phyloP scores from a whole-genome alignment of 75 land plant species.

The Pinus albicaulis region DNA sequence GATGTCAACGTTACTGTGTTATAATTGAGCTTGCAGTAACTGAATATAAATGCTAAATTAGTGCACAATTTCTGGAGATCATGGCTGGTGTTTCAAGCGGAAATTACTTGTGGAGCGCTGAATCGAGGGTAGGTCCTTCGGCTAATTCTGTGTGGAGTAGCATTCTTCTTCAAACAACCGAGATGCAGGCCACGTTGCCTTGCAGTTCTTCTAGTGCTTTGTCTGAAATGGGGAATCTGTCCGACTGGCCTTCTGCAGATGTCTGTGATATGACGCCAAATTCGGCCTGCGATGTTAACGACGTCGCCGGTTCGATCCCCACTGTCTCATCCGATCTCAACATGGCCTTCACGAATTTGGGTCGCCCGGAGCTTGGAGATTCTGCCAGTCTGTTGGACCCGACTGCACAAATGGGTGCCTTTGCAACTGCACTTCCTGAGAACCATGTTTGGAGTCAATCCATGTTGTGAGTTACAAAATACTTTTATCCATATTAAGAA shows the following conservation, averaged over 20 bases:
- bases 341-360: not conserved
- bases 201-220: not conserved
- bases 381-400: conserved; percentile 2
- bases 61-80: not conserved
- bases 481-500: too few relatives aligned
- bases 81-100: conserved; percentile 7
- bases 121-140: not conserved
- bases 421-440: not conserved
- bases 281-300: not conserved
- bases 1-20: too few relatives aligned
- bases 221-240: conserved; percentile 3
- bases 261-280: not conserved
- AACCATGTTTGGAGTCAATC: not conserved
- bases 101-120: conserved; percentile 2
- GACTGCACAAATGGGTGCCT: too few relatives aligned
- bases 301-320: not conserved
- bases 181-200: not conserved
- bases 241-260: not conserved
- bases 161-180: not conserved
- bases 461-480: not conserved
- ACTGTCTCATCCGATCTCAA: not conserved
- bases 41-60: too few relatives aligned
- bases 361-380: not conserved
- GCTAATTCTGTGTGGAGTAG: not conserved
- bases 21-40: too few relatives aligned